Percentiles rank a stretch among this genome's conserved stretches.
phyloP scores from a whole-genome alignment of 768 basidiomycete species.

The Psilocybe azurescens region DNA sequence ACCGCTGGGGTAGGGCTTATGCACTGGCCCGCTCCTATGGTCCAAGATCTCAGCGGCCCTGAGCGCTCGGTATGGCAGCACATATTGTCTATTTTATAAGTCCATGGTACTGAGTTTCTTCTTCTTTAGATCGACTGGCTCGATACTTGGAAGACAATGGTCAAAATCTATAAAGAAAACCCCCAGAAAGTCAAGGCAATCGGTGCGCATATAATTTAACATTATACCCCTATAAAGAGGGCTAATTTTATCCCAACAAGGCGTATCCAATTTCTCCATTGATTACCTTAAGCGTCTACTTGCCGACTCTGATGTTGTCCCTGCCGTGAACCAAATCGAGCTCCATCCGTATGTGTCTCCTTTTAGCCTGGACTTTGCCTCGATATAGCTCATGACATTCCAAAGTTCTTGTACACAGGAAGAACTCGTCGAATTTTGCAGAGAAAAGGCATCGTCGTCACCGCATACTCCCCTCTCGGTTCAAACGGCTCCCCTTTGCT shows the following conservation, averaged over 20 bases:
- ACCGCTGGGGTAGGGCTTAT: slow-evolving; percentile 57
- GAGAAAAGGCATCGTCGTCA: slow-evolving; percentile 66
- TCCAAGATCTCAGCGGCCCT: slow-evolving; percentile 49
- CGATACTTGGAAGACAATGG: slow-evolving; percentile 84
- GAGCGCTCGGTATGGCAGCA: slow-evolving; percentile 46
- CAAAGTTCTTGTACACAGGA: slow-evolving; percentile 65
- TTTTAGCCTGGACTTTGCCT: neutral
- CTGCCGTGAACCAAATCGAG: slow-evolving; percentile 84
- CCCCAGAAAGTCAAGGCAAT: slow-evolving; percentile 81
- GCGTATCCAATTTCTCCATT: slow-evolving; percentile 76
- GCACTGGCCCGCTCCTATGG: slow-evolving; percentile 87
- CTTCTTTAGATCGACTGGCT: slow-evolving; percentile 57
- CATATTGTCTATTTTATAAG: neutral
- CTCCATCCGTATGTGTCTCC: slow-evolving; percentile 61
- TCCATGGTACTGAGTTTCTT: neutral
- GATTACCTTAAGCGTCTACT: slow-evolving; percentile 67
- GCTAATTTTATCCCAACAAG: slow-evolving; percentile 25
- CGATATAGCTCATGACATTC: neutral
- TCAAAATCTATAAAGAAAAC: slow-evolving; percentile 64
- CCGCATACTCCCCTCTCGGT: slow-evolving; percentile 83
- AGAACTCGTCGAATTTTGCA: slow-evolving; percentile 68
- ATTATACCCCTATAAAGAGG: slow-evolving; percentile 5
- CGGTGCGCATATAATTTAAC: slow-evolving; percentile 40
- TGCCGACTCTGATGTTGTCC: slow-evolving; percentile 59
- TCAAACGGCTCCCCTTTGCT: slow-evolving; percentile 73